Base-by-base conservation (phyloP, 208 protist genomes). In the Herpetomonas samuelpessoai region DNA sequence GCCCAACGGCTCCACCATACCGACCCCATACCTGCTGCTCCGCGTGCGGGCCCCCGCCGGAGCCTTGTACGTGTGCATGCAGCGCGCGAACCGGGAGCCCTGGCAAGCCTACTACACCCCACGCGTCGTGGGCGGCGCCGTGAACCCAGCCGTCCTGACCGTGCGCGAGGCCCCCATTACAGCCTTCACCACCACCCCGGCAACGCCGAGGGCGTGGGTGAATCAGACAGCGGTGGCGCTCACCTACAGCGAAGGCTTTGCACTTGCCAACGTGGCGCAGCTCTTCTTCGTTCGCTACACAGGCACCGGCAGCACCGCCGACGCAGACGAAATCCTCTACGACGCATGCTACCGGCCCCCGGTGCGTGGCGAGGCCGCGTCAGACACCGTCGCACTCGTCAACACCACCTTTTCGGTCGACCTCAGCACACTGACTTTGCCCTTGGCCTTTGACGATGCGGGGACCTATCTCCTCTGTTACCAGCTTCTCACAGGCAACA, bases 61-160 rank as follows among this genome's bases (percentile, higher is more conserved):
- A 19, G 65, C 22, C 24, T 91, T 82, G 72, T 88, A 73, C 58
- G 74, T 96, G 10, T 96, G 91, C 52, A 86, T 93, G 75, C 73
- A 69, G 45, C 84, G 91, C 21, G 51, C 57, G 27, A 57, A 70
- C 21, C 74, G 91, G 26, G 45, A 64, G 29, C 64, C 51, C 22
- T 79, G 68, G 60, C 69, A 96, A 62, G 67, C 72, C 30, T 96
- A 85, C 75, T 93, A 83, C 74, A 68, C 68, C 47, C 89, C 76
- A 52, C 70, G 79, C 27, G 74, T 84, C 2, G 83, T 96, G 27
- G 91, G 91, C 10, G 81, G 81, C 3, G 50, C 70, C 12, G 10
- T 66, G 10, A 61, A 66, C 18, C 31, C 85, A 25, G 73, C 78
- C 0, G 49, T 73, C 26, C 45, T 94, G 12, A 54, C 9, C 2